Base-by-base conservation (phyloP, 306 rosid species). In the Spatholobus suberectus region DNA sequence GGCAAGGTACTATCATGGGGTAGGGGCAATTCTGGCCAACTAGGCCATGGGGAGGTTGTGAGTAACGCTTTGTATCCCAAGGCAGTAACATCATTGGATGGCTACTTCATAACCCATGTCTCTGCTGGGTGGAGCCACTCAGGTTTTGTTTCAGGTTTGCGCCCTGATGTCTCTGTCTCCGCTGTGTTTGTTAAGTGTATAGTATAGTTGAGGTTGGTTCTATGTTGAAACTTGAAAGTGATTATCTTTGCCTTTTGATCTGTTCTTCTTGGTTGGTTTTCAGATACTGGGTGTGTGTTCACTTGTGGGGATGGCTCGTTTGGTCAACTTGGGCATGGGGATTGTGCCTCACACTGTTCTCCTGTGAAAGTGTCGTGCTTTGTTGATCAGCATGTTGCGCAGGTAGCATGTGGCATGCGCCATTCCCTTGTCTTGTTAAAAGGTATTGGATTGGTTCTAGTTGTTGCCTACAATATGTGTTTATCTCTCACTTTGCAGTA, bases 71-170 rank as follows among this genome's bases (percentile, higher is more conserved):
- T 88, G 82, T 29, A 51, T 83, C 97, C 99, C 0, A 92, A 85
- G 85, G 84, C 79, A 83, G 85, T 94, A 5, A 80, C 80, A 66
- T 85, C 86, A 29, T 82, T 94, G 84, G 90, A 91, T 27, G 35
- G 72, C 20, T 20, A 75, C 88, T 75, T 84, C 83, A 90, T 96
- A 34, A 70, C 85, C 40, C 86, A 91, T 68, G 93, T 83, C 69
- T 89, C 99, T 73, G 99, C 99, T 82, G 97, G 99, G 32, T 93
- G 98, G 99, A 90, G 92, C 70, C 98, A 96, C 89, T 96, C 97
- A 15, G 94, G 90, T 78, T 96, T 96, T 76, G 94, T 96, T 92
- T 93, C 99, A 88, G 97, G 99, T 95, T 83, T 58, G 47, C 14
- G 12, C 73, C 40, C 20, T 37, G 34, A 57, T 34, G 15, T 32